Evolutionary conservation across 148 eudicot species (phyloP).

Genomic region (Cornus kousa): DNA sequence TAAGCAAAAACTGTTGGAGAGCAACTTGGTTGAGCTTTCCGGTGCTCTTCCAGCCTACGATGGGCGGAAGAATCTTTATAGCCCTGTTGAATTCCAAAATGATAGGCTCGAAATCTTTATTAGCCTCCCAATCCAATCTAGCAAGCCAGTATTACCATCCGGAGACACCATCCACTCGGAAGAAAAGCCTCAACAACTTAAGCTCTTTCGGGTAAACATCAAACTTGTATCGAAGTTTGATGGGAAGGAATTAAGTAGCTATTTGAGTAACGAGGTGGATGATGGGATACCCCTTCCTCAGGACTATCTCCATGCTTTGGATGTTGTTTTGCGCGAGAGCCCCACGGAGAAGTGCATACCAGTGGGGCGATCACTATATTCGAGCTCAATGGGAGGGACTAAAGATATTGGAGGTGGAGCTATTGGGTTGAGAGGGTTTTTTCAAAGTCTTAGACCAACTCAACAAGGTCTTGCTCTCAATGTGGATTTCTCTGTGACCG

Average conservation of each 20-base stretch:
- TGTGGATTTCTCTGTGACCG: slow-evolving; percentile 83
- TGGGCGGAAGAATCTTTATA: slow-evolving; percentile 78
- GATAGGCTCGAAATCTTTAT: slow-evolving; percentile 70
- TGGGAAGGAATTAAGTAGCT: slow-evolving; percentile 55
- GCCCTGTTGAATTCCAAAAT: slow-evolving; percentile 67
- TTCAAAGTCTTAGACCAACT: slow-evolving; percentile 89
- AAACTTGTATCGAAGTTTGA: slow-evolving; percentile 79
- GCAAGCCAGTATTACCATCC: slow-evolving; percentile 17
- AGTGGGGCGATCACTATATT: slow-evolving; percentile 71
- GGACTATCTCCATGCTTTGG: slow-evolving; percentile 89
- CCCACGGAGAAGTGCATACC: slow-evolving; percentile 64
- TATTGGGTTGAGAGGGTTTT: slow-evolving; percentile 75
- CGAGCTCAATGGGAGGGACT: slow-evolving; percentile 69
- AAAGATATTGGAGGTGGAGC: slow-evolving; percentile 90
- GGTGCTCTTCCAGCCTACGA: slow-evolving; percentile 74
- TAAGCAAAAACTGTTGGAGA: slow-evolving; percentile 62
- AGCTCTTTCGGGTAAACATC: slow-evolving; percentile 61
- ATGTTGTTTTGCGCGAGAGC: slow-evolving; percentile 78
- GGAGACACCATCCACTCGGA: slow-evolving; percentile 5
- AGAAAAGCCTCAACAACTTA: slow-evolving; percentile 30
- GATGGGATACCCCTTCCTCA: slow-evolving; percentile 73
- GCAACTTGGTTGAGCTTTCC: slow-evolving; percentile 46
- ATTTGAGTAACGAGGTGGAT: slow-evolving; percentile 51
- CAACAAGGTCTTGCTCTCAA: slow-evolving; percentile 94
- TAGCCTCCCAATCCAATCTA: slow-evolving; percentile 50